These are phyloP conservation scores for Syzygium aqueum DNA, from an alignment of 345 rosid species.

Conservation along the genomic window DNA sequence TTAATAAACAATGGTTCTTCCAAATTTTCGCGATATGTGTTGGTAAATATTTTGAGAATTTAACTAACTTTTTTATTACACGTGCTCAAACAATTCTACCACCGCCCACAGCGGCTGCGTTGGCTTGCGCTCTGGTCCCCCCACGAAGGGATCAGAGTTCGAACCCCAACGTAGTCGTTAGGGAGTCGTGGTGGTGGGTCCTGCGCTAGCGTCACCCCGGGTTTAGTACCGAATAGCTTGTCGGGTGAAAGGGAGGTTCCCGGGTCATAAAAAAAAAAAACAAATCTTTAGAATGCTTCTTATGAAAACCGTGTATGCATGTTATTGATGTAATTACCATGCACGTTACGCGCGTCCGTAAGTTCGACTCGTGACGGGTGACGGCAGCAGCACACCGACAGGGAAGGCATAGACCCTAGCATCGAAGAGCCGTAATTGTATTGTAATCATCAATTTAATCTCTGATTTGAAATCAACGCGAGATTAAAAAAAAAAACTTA, in stretches of 20 bases:
- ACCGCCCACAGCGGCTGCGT: too few species aligned
- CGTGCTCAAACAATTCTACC: not conserved
- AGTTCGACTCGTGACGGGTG: not conserved
- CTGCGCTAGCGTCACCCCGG: too few species aligned
- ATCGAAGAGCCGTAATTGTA: not conserved
- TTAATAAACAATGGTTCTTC: not conserved
- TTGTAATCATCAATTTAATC: not conserved
- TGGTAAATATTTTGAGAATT: not conserved
- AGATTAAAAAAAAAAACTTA: not conserved
- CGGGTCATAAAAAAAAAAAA: too few species aligned
- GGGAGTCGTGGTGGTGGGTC: too few species aligned
- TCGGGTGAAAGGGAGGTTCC: too few species aligned
- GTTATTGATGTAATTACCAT: not conserved
- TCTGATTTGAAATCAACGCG: not conserved
- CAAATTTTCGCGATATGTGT: not conserved
- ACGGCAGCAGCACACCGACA: rapidly evolving
- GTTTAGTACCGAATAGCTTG: too few species aligned
- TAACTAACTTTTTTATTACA: not conserved
- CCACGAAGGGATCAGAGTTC: too few species aligned
- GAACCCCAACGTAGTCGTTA: too few species aligned
- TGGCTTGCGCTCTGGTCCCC: too few species aligned
- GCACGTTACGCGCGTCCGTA: not conserved
- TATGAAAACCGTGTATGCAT: not conserved
- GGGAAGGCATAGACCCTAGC: not conserved
- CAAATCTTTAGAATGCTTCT: not conserved